Evolutionary conservation across 306 rosid species (phyloP), one percentile per base, ranked within the genome.

Genomic region (Hylodesmum podocarpum): DNA sequence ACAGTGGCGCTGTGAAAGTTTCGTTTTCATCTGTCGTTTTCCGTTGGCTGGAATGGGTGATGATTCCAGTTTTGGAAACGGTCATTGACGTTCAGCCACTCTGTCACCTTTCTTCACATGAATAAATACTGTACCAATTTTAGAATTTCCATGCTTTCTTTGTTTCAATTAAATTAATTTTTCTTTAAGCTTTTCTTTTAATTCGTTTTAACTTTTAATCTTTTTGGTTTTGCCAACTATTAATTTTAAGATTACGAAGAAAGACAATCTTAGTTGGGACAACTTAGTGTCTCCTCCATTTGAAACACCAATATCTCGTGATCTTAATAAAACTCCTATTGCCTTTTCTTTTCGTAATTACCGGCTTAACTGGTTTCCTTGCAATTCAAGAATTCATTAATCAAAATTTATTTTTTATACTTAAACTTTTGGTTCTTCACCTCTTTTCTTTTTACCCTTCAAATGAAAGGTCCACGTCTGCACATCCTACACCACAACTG

Each of bases 221-320:
- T 44, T 9, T 18, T 43, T 10, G 16, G 16, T 54, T 54, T 25
- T 24, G 9, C 33, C 36, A 4, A 25, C 47, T 15, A 82, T 58
- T 78, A 73, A 47, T 73, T 67, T 73, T 12, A 11, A 64, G 55
- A 73, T 78, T 58, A 83, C 66, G 62, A 22, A 29, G 66, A 39
- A 73, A 34, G 73, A 77, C 80, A 73, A 67, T 78, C 86, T 75
- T 73, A 49, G 49, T n/a, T 16, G 77, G 12, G 63, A 78, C 73
- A 73, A 49, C 62, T 83, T 66, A 16, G 51, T 28, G 82, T 78
- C 78, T 66, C 83, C 80, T 31, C 25, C 29, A 15, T 31, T 44
- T 57, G 41, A 34, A 44, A 72, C 83, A 78, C 37, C 64, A 11
- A 47, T 33, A 70, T 78, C 76, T 59, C 51, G 19, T 78, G 11